A percentile compares a stretch with the other conserved stretches of the same genome.
Conservation (phyloP, 2,329 filamentous ascomycete genomes). For the Apiospora kogelbergensis region DNA sequence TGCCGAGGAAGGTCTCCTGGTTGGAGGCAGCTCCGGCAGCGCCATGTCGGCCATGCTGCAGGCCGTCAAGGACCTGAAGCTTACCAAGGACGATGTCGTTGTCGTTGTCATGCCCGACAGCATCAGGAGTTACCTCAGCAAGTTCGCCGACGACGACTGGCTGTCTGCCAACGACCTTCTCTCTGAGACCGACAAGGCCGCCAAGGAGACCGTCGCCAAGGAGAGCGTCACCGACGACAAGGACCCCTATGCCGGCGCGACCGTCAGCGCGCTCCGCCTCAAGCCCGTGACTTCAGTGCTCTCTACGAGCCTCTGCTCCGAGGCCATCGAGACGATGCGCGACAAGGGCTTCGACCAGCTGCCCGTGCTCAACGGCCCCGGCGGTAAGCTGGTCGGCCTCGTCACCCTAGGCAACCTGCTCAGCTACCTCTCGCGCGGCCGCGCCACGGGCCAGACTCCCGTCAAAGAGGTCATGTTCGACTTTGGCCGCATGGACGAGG, state of each 20-base stretch:
- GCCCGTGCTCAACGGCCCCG: conserved; percentile 74
- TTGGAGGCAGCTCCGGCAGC: conserved; percentile 91
- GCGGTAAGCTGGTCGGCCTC: conserved; percentile 78
- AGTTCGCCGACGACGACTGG: conserved; percentile 99
- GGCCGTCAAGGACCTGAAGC: conserved; percentile 73
- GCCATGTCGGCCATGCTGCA: conserved; percentile 81
- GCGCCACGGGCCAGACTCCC: conserved; percentile 70
- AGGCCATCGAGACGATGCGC: conserved; percentile 96
- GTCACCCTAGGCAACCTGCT: conserved; percentile 95
- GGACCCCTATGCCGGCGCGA: conserved; percentile 76
- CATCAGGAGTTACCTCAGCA: conserved; percentile 95
- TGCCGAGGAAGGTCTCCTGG: conserved; percentile 88
- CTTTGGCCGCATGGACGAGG: conserved; percentile 83
- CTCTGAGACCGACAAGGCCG: conserved; percentile 46
- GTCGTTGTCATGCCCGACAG: conserved; percentile 93
- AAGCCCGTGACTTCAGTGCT: conserved; percentile 91
- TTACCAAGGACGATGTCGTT: conserved; percentile 81
- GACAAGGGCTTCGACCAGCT: conserved; percentile 98
- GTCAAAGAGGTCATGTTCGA: conserved; percentile 96
- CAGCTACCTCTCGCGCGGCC: conserved; percentile 82
- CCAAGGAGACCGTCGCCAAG: conserved; percentile 49
- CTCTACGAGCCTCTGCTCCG: conserved; percentile 69
- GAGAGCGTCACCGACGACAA: conserved; percentile 36
- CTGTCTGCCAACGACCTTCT: conserved; percentile 93
- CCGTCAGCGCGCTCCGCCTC: conserved; percentile 78